Conservation (phyloP, 2,329 filamentous ascomycete genomes). For the Plenodomus tracheiphilus region DNA sequence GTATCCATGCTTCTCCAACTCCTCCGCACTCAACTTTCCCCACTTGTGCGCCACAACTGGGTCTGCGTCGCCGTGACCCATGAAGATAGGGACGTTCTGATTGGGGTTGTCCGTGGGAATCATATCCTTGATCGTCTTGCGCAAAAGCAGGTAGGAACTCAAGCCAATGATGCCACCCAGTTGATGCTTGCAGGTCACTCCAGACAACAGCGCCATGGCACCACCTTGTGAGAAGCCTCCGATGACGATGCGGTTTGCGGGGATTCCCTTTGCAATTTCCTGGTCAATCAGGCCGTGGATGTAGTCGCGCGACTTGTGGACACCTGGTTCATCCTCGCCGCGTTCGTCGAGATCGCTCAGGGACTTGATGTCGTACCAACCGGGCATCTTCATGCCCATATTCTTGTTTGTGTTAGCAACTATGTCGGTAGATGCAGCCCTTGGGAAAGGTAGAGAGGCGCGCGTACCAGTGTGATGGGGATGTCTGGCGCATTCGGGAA, state of each 20-base stretch:
- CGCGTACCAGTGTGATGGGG: constrained; percentile 76
- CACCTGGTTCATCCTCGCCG: constrained; percentile 70
- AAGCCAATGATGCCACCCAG: constrained; percentile 87
- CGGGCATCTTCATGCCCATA: constrained; percentile 78
- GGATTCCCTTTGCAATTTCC: constrained; percentile 80
- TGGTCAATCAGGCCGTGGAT: constrained; percentile 78
- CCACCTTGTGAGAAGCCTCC: constrained; percentile 88
- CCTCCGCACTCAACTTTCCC: constrained; percentile 68
- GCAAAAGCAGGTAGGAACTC: constrained; percentile 78
- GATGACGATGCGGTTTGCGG: constrained; percentile 79
- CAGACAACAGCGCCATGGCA: constrained; percentile 81
- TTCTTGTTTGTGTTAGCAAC: constrained; percentile 56
- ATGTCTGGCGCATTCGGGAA: constrained; percentile 88
- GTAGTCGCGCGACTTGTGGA: constrained; percentile 72
- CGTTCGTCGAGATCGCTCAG: constrained; percentile 51
- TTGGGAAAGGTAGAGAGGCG: not conserved
- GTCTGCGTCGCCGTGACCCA: constrained; percentile 85
- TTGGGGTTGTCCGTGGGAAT: constrained; percentile 57
- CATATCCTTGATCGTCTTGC: constrained; percentile 61
- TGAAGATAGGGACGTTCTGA: constrained; percentile 79
- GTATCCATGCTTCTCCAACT: constrained; percentile 70
- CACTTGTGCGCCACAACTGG: constrained; percentile 70
- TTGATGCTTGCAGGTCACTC: constrained; percentile 72
- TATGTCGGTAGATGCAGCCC: not conserved
- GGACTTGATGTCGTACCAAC: constrained; percentile 76